Conservation (phyloP, 192 early-diverging fungal genomes). For the Linnemannia hyalina region DNA sequence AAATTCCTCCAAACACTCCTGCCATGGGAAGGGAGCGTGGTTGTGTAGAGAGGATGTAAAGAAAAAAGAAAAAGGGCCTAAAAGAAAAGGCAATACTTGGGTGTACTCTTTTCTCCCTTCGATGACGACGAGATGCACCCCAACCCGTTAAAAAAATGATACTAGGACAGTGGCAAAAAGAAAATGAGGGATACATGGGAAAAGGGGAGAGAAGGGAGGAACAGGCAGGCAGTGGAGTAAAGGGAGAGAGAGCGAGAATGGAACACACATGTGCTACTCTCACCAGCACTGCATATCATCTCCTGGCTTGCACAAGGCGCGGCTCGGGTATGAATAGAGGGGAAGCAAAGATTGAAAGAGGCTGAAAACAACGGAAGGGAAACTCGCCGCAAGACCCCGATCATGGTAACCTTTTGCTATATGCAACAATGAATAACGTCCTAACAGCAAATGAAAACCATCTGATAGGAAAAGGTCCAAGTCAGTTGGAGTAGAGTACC, state of each 20-base stretch:
- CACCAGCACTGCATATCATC: not conserved
- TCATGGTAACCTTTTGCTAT: too few species aligned
- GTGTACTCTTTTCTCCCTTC: too few species aligned
- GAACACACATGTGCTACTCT: constrained; percentile 1
- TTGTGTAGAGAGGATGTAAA: too few species aligned
- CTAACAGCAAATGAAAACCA: not conserved
- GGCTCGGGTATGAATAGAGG: not conserved
- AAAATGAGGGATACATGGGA: not conserved
- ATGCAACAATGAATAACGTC: too few species aligned
- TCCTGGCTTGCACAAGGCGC: not conserved
- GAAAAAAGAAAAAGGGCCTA: not conserved
- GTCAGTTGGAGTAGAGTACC: not conserved
- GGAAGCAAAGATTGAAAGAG: not conserved
- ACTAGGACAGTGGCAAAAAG: not conserved
- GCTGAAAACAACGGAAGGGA: not conserved
- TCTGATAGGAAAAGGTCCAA: not conserved
- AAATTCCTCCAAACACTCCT: too few species aligned
- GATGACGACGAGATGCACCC: not conserved
- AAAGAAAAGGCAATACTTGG: not conserved
- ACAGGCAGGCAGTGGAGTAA: not conserved
- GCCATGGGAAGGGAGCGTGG: too few species aligned
- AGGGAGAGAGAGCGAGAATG: not conserved
- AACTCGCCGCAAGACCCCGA: not conserved
- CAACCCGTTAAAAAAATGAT: not conserved
- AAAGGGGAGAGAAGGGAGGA: not conserved